phyloP scores from a whole-genome alignment of 441 rosid species.

The Gossypium davidsonii region DNA sequence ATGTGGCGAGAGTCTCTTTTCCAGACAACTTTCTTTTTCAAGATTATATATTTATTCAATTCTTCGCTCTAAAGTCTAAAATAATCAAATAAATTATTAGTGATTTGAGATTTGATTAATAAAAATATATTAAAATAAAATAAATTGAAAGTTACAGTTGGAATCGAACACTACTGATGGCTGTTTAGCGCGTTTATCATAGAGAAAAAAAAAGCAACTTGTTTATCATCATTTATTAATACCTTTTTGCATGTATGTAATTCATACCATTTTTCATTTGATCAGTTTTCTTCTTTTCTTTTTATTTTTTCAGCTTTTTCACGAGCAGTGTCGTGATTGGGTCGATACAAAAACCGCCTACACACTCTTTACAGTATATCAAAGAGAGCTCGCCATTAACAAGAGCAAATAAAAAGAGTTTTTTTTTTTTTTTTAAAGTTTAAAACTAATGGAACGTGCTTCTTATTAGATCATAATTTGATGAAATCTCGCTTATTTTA shows the following conservation, averaged over 20 bases:
- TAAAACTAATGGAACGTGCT: neutral
- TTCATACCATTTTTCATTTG: neutral
- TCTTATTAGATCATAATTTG: neutral
- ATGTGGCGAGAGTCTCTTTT: neutral
- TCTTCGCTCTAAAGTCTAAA: neutral
- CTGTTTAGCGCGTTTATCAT: conserved; percentile 5
- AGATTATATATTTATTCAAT: neutral
- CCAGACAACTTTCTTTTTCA: neutral
- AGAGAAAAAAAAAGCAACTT: neutral
- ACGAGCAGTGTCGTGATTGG: conserved; percentile 43
- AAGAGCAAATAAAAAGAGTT: neutral
- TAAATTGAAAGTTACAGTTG: neutral
- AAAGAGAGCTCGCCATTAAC: neutral
- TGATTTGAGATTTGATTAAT: neutral
- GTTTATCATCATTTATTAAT: neutral
- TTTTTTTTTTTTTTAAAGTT: neutral
- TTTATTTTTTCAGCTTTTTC: conserved; percentile 29
- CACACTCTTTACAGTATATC: neutral
- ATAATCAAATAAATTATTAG: neutral
- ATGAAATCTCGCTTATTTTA: conserved; percentile 24
- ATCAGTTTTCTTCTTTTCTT: conserved; percentile 7
- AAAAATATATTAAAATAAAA: neutral
- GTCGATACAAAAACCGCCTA: conserved; percentile 38
- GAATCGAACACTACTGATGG: neutral
- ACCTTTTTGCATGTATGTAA: neutral